These are phyloP conservation scores for Starmera pachycereana DNA, from an alignment of 805 yeast genomes.

Conservation along the genomic window DNA sequence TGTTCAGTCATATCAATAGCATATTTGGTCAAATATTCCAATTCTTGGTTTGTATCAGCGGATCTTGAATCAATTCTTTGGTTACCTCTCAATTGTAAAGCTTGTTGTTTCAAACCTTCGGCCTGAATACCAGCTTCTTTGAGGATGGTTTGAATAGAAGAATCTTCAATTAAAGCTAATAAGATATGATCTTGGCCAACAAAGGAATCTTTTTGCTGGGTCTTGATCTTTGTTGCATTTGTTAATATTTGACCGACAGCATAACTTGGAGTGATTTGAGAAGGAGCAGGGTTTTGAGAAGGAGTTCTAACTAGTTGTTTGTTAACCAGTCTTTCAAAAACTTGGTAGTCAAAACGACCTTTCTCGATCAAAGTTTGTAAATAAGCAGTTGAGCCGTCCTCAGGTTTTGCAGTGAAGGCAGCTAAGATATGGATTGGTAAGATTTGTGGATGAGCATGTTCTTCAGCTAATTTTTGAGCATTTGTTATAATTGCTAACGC, in stretches of 20 bases:
- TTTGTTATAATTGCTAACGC: conserved; percentile 73
- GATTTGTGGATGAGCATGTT: conserved; percentile 74
- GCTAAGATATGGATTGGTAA: conserved; percentile 86
- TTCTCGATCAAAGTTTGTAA: conserved; percentile 75
- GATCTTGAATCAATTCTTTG: conserved; percentile 87
- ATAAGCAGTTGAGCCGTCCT: conserved; percentile 50
- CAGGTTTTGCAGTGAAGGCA: conserved; percentile 64
- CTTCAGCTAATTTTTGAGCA: conserved; percentile 76
- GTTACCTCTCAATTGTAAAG: conserved; percentile 74
- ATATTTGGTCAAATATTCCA: conserved; percentile 80
- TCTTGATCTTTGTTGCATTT: conserved; percentile 67
- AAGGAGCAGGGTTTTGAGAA: conserved; percentile 82
- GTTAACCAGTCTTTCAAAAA: conserved; percentile 72
- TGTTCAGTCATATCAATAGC: conserved; percentile 90
- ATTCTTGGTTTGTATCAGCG: conserved; percentile 81
- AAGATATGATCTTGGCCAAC: conserved; percentile 92
- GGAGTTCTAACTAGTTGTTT: conserved; percentile 76
- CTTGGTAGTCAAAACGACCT: conserved; percentile 80
- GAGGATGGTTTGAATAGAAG: conserved; percentile 56
- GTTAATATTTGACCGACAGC: conserved; percentile 68
- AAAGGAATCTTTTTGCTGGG: conserved; percentile 82
- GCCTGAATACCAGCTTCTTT: conserved; percentile 61
- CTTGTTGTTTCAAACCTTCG: conserved; percentile 68
- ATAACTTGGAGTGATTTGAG: conserved; percentile 64
- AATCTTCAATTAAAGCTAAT: conserved; percentile 75